Conservation (phyloP, 305 asterid species). For the Solanum chacoense region DNA sequence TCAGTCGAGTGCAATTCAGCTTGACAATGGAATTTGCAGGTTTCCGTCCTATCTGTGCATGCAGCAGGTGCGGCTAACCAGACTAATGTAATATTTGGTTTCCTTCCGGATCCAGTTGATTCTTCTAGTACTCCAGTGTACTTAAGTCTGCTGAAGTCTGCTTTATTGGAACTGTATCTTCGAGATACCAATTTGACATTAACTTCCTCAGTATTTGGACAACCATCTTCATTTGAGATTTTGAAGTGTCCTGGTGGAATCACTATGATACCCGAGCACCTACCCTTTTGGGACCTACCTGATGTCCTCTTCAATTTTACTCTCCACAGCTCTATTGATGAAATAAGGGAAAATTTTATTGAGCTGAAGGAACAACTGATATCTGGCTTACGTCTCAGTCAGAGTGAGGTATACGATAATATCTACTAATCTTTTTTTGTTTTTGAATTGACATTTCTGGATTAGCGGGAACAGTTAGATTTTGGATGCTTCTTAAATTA, state of each 20-base stretch:
- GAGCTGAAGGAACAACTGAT: constrained; percentile 66
- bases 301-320: constrained; percentile 58
- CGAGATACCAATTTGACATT: constrained; percentile 53
- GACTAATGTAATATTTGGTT: constrained; percentile 55
- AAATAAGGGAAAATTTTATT: constrained; percentile 48
- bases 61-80: constrained; percentile 40
- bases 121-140: constrained; percentile 33
- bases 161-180: constrained; percentile 62
- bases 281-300: constrained; percentile 20
- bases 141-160: constrained; percentile 47
- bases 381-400: constrained; percentile 52
- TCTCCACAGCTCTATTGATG: constrained; percentile 66
- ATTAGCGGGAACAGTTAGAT: background rate
- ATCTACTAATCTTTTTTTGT: background rate
- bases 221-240: constrained; percentile 66
- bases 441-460: background rate
- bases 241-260: constrained; percentile 78
- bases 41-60: constrained; percentile 70
- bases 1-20: background rate
- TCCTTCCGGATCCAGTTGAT: constrained; percentile 52
- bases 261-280: constrained; percentile 51
- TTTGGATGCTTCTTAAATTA: background rate
- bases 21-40: constrained; percentile 25
- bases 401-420: constrained; percentile 47
- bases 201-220: constrained; percentile 59